These are phyloP conservation scores for Sphaerostilbella broomeana DNA, from an alignment of 2,329 filamentous ascomycete genomes.

Conservation along the genomic window DNA sequence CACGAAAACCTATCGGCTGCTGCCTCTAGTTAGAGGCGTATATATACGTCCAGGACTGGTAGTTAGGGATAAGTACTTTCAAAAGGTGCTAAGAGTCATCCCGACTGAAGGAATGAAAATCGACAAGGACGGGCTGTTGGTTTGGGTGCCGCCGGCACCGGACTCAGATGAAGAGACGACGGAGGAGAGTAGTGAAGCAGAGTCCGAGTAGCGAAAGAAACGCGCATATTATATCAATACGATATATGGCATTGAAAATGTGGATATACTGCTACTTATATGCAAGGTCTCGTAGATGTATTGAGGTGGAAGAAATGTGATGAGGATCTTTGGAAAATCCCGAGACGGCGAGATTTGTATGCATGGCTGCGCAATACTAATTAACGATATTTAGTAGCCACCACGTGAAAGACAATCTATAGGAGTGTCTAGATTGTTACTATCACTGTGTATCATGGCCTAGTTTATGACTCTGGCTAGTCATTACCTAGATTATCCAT, in stretches of 20 bases:
- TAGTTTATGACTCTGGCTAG: no score
- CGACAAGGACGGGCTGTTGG: slow-evolving; percentile 56
- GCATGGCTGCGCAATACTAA: no score
- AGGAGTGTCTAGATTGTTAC: no score
- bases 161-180: slow-evolving; percentile 8
- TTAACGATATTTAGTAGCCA: no score
- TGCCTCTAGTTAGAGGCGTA: slow-evolving; percentile 57
- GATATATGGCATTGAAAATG: slow-evolving; percentile 15
- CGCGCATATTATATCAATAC: background rate
- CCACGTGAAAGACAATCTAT: no score
- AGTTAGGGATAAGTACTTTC: slow-evolving; percentile 86
- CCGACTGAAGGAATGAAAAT: slow-evolving; percentile 66
- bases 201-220: slow-evolving; percentile 15
- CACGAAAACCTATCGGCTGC: slow-evolving; percentile 63
- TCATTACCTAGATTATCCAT: no score
- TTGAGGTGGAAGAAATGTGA: no score
- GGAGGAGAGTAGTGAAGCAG: background rate
- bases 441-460: no score
- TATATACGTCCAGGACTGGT: slow-evolving; percentile 69
- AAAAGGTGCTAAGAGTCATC: slow-evolving; percentile 77
- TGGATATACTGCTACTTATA: no score
- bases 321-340: no score
- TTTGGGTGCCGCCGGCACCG: slow-evolving; percentile 48
- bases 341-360: no score
- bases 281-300: no score